Conservation (phyloP, 768 basidiomycete species). For the Pholiota microspora region DNA sequence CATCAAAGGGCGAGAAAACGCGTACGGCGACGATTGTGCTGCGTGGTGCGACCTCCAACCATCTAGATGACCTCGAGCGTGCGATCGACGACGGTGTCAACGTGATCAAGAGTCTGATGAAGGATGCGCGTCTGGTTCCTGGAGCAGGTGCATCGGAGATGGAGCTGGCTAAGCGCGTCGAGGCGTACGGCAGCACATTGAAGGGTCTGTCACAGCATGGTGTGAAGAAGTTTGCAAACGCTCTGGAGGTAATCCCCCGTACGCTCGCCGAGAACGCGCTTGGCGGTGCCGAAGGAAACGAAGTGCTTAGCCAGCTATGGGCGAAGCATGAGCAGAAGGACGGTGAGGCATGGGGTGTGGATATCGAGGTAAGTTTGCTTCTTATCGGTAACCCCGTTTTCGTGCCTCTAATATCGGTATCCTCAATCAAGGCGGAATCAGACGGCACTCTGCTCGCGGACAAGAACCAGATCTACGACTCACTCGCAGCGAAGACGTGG, state of each 20-base stretch:
- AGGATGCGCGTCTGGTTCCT: slow-evolving; percentile 86
- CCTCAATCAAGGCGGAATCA: slow-evolving; percentile 53
- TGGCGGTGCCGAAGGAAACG: slow-evolving; percentile 88
- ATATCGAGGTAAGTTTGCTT: slow-evolving; percentile 71
- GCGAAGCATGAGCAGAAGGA: slow-evolving; percentile 83
- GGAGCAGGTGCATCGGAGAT: slow-evolving; percentile 95
- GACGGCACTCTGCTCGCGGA: slow-evolving; percentile 73
- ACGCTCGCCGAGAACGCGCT: slow-evolving; percentile 95
- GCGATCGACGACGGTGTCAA: slow-evolving; percentile 97
- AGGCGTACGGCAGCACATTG: slow-evolving; percentile 82
- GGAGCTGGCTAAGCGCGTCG: slow-evolving; percentile 84
- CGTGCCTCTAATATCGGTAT: not conserved
- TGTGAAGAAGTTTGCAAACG: slow-evolving; percentile 84
- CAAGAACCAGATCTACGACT: slow-evolving; percentile 73
- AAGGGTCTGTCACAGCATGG: slow-evolving; percentile 93
- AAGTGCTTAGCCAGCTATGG: slow-evolving; percentile 85
- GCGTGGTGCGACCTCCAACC: slow-evolving; percentile 92
- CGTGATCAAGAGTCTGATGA: slow-evolving; percentile 90
- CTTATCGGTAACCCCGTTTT: not conserved
- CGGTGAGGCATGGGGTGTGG: slow-evolving; percentile 80
- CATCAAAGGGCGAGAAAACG: slow-evolving; percentile 62
- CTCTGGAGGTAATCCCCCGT: slow-evolving; percentile 89
- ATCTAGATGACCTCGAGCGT: slow-evolving; percentile 92
- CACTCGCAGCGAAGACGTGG: slow-evolving; percentile 89
- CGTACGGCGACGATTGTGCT: slow-evolving; percentile 93